Conservation (phyloP, 2,329 filamentous ascomycete species). For the Diaporthe ilicicola region DNA sequence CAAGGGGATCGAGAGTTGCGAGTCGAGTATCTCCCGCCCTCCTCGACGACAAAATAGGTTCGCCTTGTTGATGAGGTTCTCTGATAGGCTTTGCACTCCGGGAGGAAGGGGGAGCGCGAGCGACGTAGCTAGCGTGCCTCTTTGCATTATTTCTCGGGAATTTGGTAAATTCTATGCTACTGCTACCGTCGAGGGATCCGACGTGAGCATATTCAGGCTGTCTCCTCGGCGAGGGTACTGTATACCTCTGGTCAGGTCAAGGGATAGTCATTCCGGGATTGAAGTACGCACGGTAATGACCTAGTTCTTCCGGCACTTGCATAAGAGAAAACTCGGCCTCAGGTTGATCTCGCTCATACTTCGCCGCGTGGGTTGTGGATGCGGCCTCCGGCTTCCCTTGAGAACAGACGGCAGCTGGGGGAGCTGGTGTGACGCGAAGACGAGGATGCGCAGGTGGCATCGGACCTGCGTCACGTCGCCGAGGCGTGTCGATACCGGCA, state of each 20-base stretch:
- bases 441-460: not conserved
- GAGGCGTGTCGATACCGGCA: constrained; percentile 22
- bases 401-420: not conserved
- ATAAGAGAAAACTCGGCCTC: constrained; percentile 35
- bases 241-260: not conserved
- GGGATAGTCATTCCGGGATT: not conserved
- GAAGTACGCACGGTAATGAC: not conserved
- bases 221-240: constrained; percentile 12
- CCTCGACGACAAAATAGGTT: constrained; percentile 22
- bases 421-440: not conserved
- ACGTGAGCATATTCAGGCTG: constrained; percentile 32
- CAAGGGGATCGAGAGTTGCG: constrained; percentile 47
- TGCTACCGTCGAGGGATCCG: constrained; percentile 25
- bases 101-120: constrained; percentile 27
- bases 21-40: constrained; percentile 41
- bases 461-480: constrained; percentile 30
- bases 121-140: constrained; percentile 31
- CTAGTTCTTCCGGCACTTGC: constrained; percentile 37
- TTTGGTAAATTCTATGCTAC: not conserved
- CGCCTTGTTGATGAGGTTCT: not conserved
- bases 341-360: not conserved
- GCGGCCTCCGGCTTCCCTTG: not conserved
- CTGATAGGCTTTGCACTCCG: not conserved
- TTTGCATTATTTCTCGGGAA: constrained; percentile 18
- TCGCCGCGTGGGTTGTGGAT: not conserved